These are phyloP conservation scores for Tylopilus intermedius DNA, from an alignment of 768 basidiomycete species.

Conservation along the genomic window DNA sequence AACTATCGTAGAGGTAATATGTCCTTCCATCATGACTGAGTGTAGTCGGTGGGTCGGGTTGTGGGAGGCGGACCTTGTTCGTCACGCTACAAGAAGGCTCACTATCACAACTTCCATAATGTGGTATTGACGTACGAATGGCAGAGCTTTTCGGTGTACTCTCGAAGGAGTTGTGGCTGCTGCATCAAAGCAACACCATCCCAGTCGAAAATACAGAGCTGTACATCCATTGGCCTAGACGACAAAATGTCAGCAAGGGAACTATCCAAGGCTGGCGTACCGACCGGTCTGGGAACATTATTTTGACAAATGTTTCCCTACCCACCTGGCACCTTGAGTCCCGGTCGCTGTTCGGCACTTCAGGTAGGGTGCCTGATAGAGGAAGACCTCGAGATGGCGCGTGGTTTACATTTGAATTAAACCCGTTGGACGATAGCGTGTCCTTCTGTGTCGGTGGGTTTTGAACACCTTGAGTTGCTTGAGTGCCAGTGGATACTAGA, in stretches of 20 bases:
- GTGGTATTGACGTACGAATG: constrained; percentile 37
- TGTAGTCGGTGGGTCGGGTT: constrained; percentile 46
- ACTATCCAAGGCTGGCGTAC: constrained; percentile 1
- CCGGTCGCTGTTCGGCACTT: neutral
- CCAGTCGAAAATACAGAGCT: constrained; percentile 39
- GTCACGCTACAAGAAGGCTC: constrained; percentile 31
- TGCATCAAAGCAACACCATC: constrained; percentile 22
- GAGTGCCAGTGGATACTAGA: neutral
- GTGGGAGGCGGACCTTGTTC: constrained; percentile 23
- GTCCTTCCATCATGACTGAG: constrained; percentile 32
- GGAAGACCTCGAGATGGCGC: neutral
- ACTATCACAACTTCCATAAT: neutral
- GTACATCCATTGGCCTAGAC: constrained; percentile 54
- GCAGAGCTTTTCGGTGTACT: constrained; percentile 38
- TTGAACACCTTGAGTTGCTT: neutral
- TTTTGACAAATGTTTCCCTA: constrained; percentile 37
- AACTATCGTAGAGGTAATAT: constrained; percentile 46
- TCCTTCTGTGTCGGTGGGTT: neutral
- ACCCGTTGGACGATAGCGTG: neutral
- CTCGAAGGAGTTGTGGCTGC: constrained; percentile 39
- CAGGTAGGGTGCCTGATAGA: neutral
- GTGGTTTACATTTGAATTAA: neutral
- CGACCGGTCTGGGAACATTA: constrained; percentile 59
- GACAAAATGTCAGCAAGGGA: constrained; percentile 2
- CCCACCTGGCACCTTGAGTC: constrained; percentile 33